phyloP scores from a whole-genome alignment of 495 filamentous ascomycete species.

The Bombardia bombarda region DNA sequence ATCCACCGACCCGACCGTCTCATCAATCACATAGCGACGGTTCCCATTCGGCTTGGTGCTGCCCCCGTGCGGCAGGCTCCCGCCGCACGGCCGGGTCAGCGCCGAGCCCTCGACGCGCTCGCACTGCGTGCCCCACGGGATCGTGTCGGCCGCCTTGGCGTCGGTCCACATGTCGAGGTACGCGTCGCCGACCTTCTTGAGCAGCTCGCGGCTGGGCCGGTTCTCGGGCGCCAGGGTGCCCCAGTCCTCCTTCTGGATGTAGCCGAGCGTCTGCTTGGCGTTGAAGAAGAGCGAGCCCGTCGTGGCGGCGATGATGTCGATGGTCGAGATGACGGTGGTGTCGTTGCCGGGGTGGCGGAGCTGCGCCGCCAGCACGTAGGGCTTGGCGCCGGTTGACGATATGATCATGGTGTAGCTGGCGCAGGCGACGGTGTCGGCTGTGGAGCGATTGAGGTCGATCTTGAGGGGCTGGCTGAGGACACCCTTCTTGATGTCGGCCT shows the following conservation, averaged over 20 bases:
- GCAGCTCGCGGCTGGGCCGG: conserved; percentile 26
- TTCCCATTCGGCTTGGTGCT: conserved; percentile 31
- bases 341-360: conserved; percentile 30
- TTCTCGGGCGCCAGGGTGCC: conserved; percentile 14
- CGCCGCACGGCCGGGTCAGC: conserved; percentile 33
- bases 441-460: conserved; percentile 30
- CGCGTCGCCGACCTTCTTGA: conserved; percentile 36
- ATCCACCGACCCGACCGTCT: conserved; percentile 37
- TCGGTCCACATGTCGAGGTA: conserved; percentile 46
- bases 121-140: conserved; percentile 40
- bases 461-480: conserved; percentile 27
- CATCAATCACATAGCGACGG: conserved; percentile 44
- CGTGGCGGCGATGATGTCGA: conserved; percentile 41
- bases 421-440: conserved; percentile 32
- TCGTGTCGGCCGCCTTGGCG: conserved; percentile 31
- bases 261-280: conserved; percentile 30
- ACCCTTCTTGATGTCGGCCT: conserved; percentile 20
- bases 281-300: conserved; percentile 42
- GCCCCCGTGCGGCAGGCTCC: conserved; percentile 29
- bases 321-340: conserved; percentile 22
- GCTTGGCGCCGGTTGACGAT: conserved; percentile 25
- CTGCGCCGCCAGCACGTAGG: conserved; percentile 37
- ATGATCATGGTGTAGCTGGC: conserved; percentile 39
- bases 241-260: conserved; percentile 38
- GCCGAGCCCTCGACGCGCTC: conserved; percentile 37